Evolutionary conservation across 331 rosid genomes (phyloP).

Genomic region (Quercus lobata): DNA sequence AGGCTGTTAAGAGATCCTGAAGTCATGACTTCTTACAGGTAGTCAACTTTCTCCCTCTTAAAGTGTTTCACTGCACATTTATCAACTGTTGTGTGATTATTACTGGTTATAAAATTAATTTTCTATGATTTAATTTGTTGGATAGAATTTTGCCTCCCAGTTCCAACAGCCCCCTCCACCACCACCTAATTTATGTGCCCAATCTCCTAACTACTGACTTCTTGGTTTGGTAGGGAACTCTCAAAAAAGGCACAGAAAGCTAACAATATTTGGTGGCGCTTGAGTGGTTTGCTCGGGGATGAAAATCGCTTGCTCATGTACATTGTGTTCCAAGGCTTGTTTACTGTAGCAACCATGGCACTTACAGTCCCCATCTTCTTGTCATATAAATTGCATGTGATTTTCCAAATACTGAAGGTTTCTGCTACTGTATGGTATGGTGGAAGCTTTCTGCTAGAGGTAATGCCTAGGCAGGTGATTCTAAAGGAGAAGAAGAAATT

Average conservation of each 20-base stretch:
- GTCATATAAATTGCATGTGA: slow-evolving; percentile 64
- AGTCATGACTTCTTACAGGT: slow-evolving; percentile 99
- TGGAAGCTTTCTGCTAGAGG: slow-evolving; percentile 87
- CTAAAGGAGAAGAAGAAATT: slow-evolving; percentile 80
- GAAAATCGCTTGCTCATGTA: slow-evolving; percentile 82
- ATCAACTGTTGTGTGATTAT: background rate
- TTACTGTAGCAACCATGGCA: slow-evolving; percentile 87
- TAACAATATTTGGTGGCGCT: slow-evolving; percentile 86
- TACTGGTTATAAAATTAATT: background rate
- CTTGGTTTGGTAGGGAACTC: slow-evolving; percentile 55
- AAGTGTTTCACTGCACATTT: background rate
- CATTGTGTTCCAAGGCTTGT: slow-evolving; percentile 68
- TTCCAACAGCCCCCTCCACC: background rate
- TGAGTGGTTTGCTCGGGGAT: slow-evolving; percentile 89
- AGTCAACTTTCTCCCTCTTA: background rate
- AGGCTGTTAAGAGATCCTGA: slow-evolving; percentile 86
- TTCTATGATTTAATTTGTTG: background rate
- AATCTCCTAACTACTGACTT: background rate
- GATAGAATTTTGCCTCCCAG: background rate
- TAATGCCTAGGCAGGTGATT: slow-evolving; percentile 91
- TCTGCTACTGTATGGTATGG: slow-evolving; percentile 91
- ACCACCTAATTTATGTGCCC: background rate
- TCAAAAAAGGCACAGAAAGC: slow-evolving; percentile 93
- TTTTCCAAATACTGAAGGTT: slow-evolving; percentile 85
- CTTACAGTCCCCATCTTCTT: slow-evolving; percentile 85